phyloP scores from a whole-genome alignment of 345 rosid genomes.

The Raphanus raphanistrum region DNA sequence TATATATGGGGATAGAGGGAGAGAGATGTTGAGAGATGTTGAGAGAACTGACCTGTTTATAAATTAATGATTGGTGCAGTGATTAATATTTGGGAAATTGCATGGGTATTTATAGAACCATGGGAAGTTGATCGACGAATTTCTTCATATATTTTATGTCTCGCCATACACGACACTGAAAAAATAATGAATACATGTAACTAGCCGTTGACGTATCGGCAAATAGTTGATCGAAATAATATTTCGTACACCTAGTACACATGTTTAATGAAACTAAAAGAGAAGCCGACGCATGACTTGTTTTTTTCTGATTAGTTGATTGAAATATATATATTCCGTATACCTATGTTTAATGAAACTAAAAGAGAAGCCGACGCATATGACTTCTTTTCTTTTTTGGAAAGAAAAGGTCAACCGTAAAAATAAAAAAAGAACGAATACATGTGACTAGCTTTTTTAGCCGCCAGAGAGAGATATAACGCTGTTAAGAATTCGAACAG shows the following conservation, averaged over 20 bases:
- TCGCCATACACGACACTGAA: not conserved
- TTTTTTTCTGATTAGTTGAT: too few relatives aligned
- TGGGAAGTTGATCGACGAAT: not conserved
- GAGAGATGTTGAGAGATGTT: not conserved
- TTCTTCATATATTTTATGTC: not conserved
- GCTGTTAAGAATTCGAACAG: too few relatives aligned
- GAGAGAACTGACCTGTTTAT: slow-evolving; percentile 1
- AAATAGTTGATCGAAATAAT: not conserved
- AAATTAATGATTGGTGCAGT: not conserved
- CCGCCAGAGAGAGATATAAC: too few relatives aligned
- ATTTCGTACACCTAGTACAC: not conserved
- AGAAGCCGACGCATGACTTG: too few relatives aligned
- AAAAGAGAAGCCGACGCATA: not conserved
- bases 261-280: too few relatives aligned
- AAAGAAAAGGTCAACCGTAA: too few relatives aligned
- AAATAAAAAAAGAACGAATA: too few relatives aligned
- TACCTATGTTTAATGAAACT: too few relatives aligned
- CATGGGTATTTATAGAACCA: not conserved
- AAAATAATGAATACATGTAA: too few relatives aligned
- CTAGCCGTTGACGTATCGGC: too few relatives aligned
- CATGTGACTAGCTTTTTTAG: too few relatives aligned
- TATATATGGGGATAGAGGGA: not conserved
- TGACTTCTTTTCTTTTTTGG: not conserved
- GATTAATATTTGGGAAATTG: not conserved
- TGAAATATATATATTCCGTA: too few relatives aligned